A percentile compares a stretch with the other conserved stretches of the same genome.
Evolutionary conservation across 345 rosid genomes (phyloP).

Genomic region (Arabidopsis arenosa): DNA sequence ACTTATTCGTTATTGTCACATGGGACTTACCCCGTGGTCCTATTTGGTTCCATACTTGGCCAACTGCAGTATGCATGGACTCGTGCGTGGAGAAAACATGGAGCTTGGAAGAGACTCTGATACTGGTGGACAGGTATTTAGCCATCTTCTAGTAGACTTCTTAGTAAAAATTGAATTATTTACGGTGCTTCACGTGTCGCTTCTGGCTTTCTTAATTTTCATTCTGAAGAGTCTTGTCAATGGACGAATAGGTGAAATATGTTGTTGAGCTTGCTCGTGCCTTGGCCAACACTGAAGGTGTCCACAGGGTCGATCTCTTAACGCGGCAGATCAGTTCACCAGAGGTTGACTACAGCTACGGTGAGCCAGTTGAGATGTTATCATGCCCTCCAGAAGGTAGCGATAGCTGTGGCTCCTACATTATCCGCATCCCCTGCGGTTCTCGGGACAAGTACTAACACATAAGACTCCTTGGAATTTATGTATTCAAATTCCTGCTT

Average conservation of each 20-base stretch:
- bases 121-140: conserved; percentile 93
- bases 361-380: conserved; percentile 91
- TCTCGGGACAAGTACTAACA: conserved; percentile 78
- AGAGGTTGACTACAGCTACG: conserved; percentile 98
- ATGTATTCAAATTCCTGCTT: neutral
- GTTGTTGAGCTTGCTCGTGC: conserved; percentile 97
- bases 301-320: conserved; percentile 92
- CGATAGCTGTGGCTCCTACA: conserved; percentile 82
- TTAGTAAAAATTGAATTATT: neutral
- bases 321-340: conserved; percentile 86
- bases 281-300: conserved; percentile 92
- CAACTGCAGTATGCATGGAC: conserved; percentile 82
- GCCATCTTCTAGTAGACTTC: conserved; percentile 13
- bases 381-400: conserved; percentile 66
- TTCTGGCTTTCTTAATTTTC: conserved; percentile 8
- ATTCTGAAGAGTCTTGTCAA: conserved; percentile 21
- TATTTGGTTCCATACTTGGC: conserved; percentile 13
- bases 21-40: conserved; percentile 5
- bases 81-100: conserved; percentile 97
- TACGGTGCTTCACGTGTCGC: neutral
- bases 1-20: conserved; percentile 7
- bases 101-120: conserved; percentile 99
- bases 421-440: conserved; percentile 91
- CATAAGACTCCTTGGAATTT: conserved; percentile 52
- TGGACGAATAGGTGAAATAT: conserved; percentile 74